phyloP scores from a whole-genome alignment of 805 yeast species.

The Starmerella floris region DNA sequence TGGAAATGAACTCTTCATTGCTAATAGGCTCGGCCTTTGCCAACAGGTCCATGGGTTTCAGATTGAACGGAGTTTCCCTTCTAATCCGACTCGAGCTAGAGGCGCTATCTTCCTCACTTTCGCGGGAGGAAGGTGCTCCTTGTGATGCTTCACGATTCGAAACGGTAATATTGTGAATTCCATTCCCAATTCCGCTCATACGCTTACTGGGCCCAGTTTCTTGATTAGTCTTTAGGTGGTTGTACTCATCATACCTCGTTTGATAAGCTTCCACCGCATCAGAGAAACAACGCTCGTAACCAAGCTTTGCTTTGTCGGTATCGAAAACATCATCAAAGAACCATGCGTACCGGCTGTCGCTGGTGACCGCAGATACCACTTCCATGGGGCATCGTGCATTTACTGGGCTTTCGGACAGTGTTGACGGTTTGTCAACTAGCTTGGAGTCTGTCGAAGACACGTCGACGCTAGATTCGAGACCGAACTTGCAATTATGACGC shows the following conservation, averaged over 20 bases:
- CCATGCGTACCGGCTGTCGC: constrained; percentile 21
- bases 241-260: constrained; percentile 5
- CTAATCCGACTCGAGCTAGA: neutral
- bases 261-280: constrained; percentile 11
- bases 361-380: constrained; percentile 1
- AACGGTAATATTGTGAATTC: too few species aligned
- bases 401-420: too few species aligned
- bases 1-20: neutral
- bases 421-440: neutral
- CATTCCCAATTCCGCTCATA: neutral
- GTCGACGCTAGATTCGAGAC: too few species aligned
- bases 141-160: neutral
- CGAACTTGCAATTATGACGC: too few species aligned
- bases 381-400: neutral
- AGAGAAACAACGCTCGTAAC: constrained; percentile 22
- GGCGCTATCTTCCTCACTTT: neutral
- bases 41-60: too few species aligned
- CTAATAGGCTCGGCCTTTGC: neutral
- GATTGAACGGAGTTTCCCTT: too few species aligned
- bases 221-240: neutral
- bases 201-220: neutral
- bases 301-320: constrained; percentile 18
- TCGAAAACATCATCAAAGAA: constrained; percentile 22
- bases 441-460: too few species aligned
- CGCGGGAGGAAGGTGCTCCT: neutral